These are phyloP conservation scores for Dictyostelium purpureum DNA, from an alignment of 78 protist genomes.

Conservation along the genomic window DNA sequence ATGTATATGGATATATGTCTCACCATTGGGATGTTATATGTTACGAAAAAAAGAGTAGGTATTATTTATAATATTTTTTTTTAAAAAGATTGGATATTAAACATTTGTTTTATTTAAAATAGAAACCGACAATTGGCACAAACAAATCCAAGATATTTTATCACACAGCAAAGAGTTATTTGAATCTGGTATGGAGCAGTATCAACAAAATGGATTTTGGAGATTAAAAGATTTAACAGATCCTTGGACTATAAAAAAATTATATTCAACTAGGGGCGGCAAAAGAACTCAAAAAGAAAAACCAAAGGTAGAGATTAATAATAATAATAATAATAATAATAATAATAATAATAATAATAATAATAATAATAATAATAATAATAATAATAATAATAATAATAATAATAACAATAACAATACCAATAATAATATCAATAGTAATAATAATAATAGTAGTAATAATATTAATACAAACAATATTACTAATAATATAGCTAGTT, in stretches of 20 bases:
- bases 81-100: neutral
- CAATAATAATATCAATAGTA: neutral
- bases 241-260: conserved; percentile 25
- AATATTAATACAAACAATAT: neutral
- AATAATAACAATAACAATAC: neutral
- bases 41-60: conserved; percentile 7
- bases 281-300: neutral
- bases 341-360: no score
- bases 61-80: neutral
- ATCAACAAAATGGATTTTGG: conserved; percentile 37
- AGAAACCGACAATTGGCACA: conserved; percentile 47
- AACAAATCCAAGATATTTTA: conserved; percentile 56
- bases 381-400: neutral
- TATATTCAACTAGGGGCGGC: neutral
- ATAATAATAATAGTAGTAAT: neutral
- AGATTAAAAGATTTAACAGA: conserved; percentile 24
- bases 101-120: neutral
- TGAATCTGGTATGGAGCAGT: conserved; percentile 11
- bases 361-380: neutral
- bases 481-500: neutral
- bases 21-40: conserved; percentile 36
- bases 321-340: neutral
- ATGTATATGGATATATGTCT: conserved; percentile 33
- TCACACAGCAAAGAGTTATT: conserved; percentile 44
- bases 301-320: no score